These are phyloP conservation scores for Emmonsiellopsis sp. DNA, from an alignment of 2,329 filamentous ascomycete genomes.

Conservation along the genomic window DNA sequence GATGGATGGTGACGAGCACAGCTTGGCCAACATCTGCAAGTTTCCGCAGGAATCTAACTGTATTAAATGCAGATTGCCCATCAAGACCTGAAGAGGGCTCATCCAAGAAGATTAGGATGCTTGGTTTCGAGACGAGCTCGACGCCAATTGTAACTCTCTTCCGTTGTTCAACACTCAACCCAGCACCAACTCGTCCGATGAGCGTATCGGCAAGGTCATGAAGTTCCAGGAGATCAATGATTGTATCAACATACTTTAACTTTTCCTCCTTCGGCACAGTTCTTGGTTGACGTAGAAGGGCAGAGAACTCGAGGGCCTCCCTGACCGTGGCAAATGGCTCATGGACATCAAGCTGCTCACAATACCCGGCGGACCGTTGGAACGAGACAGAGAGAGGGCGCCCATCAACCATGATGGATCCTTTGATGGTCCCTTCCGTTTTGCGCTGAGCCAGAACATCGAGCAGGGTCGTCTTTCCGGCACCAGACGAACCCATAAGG, in stretches of 20 bases:
- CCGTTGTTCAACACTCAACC: constrained; percentile 53
- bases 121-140: constrained; percentile 83
- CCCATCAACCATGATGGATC: constrained; percentile 74
- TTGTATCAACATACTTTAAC: constrained; percentile 76
- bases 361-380: constrained; percentile 78
- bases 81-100: constrained; percentile 92
- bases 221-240: constrained; percentile 87
- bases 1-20: constrained; percentile 90
- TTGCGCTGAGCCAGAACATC: constrained; percentile 77
- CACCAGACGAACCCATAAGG: constrained; percentile 68
- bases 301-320: constrained; percentile 78
- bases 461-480: constrained; percentile 85
- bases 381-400: constrained; percentile 62
- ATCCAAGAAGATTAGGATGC: constrained; percentile 80
- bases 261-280: constrained; percentile 65
- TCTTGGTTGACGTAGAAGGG: constrained; percentile 72
- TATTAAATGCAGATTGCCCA: constrained; percentile 73
- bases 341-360: constrained; percentile 77
- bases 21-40: constrained; percentile 81
- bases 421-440: constrained; percentile 81
- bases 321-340: constrained; percentile 74
- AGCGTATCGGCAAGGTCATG: constrained; percentile 82
- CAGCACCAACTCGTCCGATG: constrained; percentile 77
- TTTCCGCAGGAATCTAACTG: constrained; percentile 71
- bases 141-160: constrained; percentile 85